Conservation (phyloP, 805 yeast genomes). For the Teunomyces pallodes region DNA sequence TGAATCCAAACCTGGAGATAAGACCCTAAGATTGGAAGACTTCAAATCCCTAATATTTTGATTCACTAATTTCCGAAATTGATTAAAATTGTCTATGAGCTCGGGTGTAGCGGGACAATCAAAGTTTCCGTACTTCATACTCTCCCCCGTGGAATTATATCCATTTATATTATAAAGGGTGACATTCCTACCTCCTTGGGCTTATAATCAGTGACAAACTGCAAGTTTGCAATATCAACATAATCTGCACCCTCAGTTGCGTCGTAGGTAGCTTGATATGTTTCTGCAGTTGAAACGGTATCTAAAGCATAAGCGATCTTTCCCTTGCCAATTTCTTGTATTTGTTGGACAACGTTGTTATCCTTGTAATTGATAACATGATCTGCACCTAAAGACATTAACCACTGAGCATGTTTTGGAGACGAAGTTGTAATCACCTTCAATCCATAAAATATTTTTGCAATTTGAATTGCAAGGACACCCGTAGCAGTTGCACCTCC, state of each 20-base stretch:
- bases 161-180: conserved; percentile 4
- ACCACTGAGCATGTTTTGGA: conserved; percentile 19
- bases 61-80: conserved; percentile 26
- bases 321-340: conserved; percentile 16
- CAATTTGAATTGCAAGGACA: conserved; percentile 29
- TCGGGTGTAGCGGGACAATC: conserved; percentile 6
- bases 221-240: conserved; percentile 11
- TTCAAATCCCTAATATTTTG: conserved; percentile 13
- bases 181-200: conserved; percentile 5
- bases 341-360: conserved; percentile 19
- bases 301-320: conserved; percentile 26
- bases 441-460: conserved; percentile 27
- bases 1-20: conserved; percentile 25
- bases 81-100: conserved; percentile 7
- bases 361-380: conserved; percentile 27
- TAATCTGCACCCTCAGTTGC: conserved; percentile 23
- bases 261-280: conserved; percentile 27
- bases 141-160: conserved; percentile 8
- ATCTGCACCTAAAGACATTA: conserved; percentile 30
- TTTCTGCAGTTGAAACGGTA: conserved; percentile 18
- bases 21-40: conserved; percentile 21
- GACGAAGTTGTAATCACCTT: conserved; percentile 31
- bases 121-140: neutral
- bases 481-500: conserved; percentile 38
- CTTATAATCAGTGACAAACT: neutral